These are phyloP conservation scores for Coemansia erecta DNA, from an alignment of 192 early-diverging fungal species.

Conservation along the genomic window DNA sequence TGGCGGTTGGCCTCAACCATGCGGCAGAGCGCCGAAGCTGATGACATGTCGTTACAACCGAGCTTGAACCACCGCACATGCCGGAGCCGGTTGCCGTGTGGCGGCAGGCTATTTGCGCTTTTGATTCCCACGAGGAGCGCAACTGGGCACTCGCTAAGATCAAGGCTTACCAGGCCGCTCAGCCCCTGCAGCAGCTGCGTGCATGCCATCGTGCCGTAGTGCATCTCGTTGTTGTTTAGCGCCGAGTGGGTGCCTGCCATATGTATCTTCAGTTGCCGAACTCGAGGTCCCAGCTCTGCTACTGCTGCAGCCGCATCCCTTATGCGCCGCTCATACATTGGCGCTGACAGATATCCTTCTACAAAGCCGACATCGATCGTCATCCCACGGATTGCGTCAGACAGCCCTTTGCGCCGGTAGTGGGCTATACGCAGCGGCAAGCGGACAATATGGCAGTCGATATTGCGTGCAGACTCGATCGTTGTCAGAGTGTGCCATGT, in stretches of 20 bases:
- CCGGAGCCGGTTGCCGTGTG: slow-evolving; percentile 16
- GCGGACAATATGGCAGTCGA: slow-evolving; percentile 45
- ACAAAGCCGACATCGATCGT: slow-evolving; percentile 44
- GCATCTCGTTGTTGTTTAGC: slow-evolving; percentile 37
- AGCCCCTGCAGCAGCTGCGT: slow-evolving; percentile 24
- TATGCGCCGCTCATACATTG: slow-evolving; percentile 43
- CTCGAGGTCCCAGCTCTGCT: slow-evolving; percentile 4
- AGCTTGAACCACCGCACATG: slow-evolving; percentile 41
- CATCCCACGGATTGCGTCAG: slow-evolving; percentile 32
- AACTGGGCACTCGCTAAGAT: slow-evolving; percentile 44
- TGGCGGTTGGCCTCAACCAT: slow-evolving; percentile 27
- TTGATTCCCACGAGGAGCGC: slow-evolving; percentile 12
- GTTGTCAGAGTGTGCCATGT: slow-evolving; percentile 37
- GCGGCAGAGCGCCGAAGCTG: slow-evolving; percentile 25
- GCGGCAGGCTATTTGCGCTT: slow-evolving; percentile 4
- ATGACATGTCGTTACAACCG: slow-evolving; percentile 50
- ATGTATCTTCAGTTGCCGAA: slow-evolving; percentile 36
- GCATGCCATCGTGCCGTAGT: slow-evolving; percentile 32
- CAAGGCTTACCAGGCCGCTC: slow-evolving; percentile 25
- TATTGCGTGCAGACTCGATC: slow-evolving; percentile 32
- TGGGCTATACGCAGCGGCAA: slow-evolving; percentile 44
- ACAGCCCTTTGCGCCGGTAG: slow-evolving; percentile 36
- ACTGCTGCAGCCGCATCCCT: slow-evolving; percentile 22
- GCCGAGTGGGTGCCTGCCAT: slow-evolving; percentile 23
- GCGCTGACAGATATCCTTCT: slow-evolving; percentile 40